Evolutionary conservation across 2,329 filamentous ascomycete species (phyloP).

Genomic region (Atkinsonella texensis): DNA sequence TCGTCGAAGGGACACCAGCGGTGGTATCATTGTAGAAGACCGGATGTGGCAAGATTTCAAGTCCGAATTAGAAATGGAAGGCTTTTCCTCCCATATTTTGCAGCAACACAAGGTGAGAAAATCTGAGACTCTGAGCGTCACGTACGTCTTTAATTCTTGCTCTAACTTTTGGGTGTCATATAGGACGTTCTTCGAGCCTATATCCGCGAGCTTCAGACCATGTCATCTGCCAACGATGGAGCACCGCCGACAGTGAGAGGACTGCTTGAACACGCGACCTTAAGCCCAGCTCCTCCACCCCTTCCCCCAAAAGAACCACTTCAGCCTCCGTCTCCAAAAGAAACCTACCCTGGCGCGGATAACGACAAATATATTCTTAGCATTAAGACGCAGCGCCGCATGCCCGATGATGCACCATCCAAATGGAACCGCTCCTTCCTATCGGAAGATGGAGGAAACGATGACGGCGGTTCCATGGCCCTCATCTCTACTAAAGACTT

Average conservation of each 20-base stretch:
- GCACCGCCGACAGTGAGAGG: slow-evolving; percentile 39
- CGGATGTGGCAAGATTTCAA: slow-evolving; percentile 47
- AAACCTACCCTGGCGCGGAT: slow-evolving; percentile 21
- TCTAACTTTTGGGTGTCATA: background rate
- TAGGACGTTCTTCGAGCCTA: slow-evolving; percentile 49
- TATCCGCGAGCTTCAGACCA: slow-evolving; percentile 45
- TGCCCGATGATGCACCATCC: slow-evolving; percentile 20
- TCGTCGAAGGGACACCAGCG: slow-evolving; percentile 25
- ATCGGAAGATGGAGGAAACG: slow-evolving; percentile 23
- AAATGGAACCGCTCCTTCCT: slow-evolving; percentile 24
- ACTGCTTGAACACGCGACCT: slow-evolving; percentile 34
- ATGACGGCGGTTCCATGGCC: slow-evolving; percentile 25
- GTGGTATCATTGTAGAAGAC: slow-evolving; percentile 29
- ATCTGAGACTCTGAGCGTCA: background rate
- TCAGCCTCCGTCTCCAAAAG: slow-evolving; percentile 21
- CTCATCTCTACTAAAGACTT: slow-evolving; percentile 44
- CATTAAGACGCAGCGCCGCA: slow-evolving; percentile 25
- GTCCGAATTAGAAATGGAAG: slow-evolving; percentile 44
- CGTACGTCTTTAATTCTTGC: background rate
- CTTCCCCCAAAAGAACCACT: slow-evolving; percentile 11
- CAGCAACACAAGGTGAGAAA: slow-evolving; percentile 43
- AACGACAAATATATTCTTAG: slow-evolving; percentile 31
- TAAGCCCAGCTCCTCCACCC: slow-evolving; percentile 11
- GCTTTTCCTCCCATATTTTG: slow-evolving; percentile 43
- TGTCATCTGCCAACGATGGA: slow-evolving; percentile 29